Conservation (phyloP, 2,329 filamentous ascomycete species). For the Neonectria coccinea region DNA sequence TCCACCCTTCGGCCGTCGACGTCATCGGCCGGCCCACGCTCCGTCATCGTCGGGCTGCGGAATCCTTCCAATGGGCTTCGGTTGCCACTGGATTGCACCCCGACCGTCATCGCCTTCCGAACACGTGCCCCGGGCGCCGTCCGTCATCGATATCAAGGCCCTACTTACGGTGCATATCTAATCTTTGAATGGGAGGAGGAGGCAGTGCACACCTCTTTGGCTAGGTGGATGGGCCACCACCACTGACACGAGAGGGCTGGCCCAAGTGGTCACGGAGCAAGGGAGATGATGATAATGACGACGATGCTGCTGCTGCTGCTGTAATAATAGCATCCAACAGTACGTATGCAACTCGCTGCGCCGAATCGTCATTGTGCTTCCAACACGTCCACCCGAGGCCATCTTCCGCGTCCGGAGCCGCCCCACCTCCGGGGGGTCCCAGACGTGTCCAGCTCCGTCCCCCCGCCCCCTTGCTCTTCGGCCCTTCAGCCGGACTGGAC, state of each 20-base stretch:
- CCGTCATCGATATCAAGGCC: not conserved
- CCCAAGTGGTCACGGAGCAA: not conserved
- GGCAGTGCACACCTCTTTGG: not conserved
- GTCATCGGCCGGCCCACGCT: constrained; percentile 35
- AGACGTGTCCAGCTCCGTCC: constrained; percentile 1
- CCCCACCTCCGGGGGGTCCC: constrained; percentile 13
- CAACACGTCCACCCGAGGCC: constrained; percentile 1
- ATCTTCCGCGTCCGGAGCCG: constrained; percentile 5
- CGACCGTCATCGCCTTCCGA: not conserved
- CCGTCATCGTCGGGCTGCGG: constrained; percentile 32
- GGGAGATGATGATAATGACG: not conserved
- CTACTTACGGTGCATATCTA: no score
- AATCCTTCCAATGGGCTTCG: constrained; percentile 35
- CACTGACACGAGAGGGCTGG: no score
- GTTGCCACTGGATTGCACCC: constrained; percentile 7
- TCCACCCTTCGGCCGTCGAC: constrained; percentile 32
- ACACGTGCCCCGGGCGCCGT: constrained; percentile 9
- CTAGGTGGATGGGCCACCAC: no score
- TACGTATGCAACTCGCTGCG: not conserved
- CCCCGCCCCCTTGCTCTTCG: not conserved
- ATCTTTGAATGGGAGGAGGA: not conserved
- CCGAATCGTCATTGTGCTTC: not conserved
- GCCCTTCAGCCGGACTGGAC: constrained; percentile 26
- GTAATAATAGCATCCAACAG: not conserved
- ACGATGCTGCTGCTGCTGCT: no score